phyloP scores from a whole-genome alignment of 2,329 filamentous ascomycete genomes.

The Trichoderma koningii region DNA sequence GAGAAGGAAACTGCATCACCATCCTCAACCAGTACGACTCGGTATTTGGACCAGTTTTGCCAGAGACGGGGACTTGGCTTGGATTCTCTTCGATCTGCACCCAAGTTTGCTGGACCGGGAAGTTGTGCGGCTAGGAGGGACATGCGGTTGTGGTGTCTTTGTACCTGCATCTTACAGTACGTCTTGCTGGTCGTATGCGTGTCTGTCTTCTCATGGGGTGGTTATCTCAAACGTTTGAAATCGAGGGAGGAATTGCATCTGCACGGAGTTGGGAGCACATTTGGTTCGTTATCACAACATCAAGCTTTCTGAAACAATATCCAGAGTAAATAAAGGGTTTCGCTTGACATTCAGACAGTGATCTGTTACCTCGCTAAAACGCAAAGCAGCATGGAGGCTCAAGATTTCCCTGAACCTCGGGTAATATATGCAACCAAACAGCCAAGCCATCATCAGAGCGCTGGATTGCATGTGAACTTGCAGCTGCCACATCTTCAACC shows the following conservation, averaged over 20 bases:
- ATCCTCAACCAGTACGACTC: background rate
- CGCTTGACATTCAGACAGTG: no score
- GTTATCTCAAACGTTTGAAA: background rate
- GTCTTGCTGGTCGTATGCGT: background rate
- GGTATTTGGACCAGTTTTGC: background rate
- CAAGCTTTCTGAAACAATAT: background rate
- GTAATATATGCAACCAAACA: no score
- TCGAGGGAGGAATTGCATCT: constrained; percentile 11
- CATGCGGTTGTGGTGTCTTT: background rate
- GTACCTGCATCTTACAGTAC: background rate
- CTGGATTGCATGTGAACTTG: no score
- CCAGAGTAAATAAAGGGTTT: background rate
- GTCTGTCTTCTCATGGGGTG: background rate
- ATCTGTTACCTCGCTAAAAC: background rate
- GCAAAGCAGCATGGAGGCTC: background rate
- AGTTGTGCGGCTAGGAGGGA: background rate
- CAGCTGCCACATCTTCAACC: no score
- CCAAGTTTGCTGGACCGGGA: background rate
- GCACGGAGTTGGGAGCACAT: constrained; percentile 20
- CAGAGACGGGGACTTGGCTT: background rate
- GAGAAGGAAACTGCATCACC: background rate
- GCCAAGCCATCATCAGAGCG: no score
- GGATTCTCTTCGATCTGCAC: constrained; percentile 4
- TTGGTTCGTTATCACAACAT: background rate
- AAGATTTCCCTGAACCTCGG: no score